Evolutionary conservation across 2,329 filamentous ascomycete species (phyloP), one percentile per base, ranked within the genome.

Genomic region (Cytospora piceae): DNA sequence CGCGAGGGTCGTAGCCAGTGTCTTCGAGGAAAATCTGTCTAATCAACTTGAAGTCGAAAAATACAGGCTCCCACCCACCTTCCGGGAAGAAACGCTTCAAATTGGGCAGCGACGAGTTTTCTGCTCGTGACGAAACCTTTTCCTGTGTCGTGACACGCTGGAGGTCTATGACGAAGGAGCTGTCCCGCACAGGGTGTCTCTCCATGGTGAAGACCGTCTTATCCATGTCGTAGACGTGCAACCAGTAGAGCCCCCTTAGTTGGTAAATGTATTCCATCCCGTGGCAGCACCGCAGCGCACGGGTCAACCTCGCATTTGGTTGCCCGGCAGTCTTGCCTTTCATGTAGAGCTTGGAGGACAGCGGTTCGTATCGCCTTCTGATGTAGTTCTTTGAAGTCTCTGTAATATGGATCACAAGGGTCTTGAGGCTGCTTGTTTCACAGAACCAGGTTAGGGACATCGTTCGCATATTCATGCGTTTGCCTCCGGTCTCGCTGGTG

Each of bases 251-350:
- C 0, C 53, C 53, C 12, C 56, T 24, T 1, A 59, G 27, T 3
- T 27, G 52, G 7, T 62, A 57, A 4, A 67, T 27, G 11, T 34
- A 62, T 17, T 67, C 62, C 49, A 56, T 42, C 0, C 65, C 65
- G 2, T 39, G 15, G 12, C 31, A 56, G 15, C 6, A 9, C 1
- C 65, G 32, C 46, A 67, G n/a, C 2, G 29, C 37, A 15, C 62
- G 14, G 1, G 62, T 59, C 34, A 65, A 24, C 7, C 62, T 34
- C 5, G 17, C 27, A 17, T 67, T 65, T 1, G 62, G 62, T 24
- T 67, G 62, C 1, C 63, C 62, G 24, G 29, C 24, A 6, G 62
- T 65, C 2, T 24, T 31, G 3, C 49, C 24, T 4, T 4, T 29
- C 46, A 49, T 52, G 34, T 60, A 59, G 1, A 11, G 0, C 20